phyloP scores from a whole-genome alignment of 163 green algal species.

The Prototheca cutis region DNA sequence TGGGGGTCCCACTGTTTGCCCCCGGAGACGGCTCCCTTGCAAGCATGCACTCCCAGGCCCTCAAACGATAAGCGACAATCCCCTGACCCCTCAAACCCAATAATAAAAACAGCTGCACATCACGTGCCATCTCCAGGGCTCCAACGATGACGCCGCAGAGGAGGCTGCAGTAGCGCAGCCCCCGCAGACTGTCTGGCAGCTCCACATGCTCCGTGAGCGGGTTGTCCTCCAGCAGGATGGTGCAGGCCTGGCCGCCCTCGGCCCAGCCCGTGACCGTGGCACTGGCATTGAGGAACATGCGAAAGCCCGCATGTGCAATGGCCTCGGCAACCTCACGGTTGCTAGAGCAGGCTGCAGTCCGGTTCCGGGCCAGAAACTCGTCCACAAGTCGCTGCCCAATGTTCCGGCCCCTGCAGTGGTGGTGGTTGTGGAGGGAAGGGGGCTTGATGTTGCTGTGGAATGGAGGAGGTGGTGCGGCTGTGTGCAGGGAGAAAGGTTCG shows the following conservation, averaged over 20 bases:
- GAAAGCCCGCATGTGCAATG: conserved; percentile 51
- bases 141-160: conserved; percentile 85
- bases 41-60: neutral
- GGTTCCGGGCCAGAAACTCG: conserved; percentile 87
- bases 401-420: conserved; percentile 92
- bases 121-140: conserved; percentile 74
- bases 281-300: conserved; percentile 85
- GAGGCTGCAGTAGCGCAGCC: conserved; percentile 82
- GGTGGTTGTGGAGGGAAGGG: neutral
- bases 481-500: too few species aligned
- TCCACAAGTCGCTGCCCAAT: conserved; percentile 91
- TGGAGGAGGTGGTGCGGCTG: too few species aligned
- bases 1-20: too few species aligned
- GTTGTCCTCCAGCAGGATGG: conserved; percentile 80
- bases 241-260: conserved; percentile 72
- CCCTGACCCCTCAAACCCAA: too few species aligned
- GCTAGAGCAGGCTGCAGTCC: conserved; percentile 59
- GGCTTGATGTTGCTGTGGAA: neutral
- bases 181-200: conserved; percentile 63
- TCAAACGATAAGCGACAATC: too few species aligned
- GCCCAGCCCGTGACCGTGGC: conserved; percentile 72
- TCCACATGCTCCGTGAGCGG: conserved; percentile 95
- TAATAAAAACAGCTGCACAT: too few species aligned
- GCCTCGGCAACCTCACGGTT: conserved; percentile 79
- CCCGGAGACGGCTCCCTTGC: too few species aligned